Evolutionary conservation across 2,329 filamentous ascomycete genomes (phyloP).

Genomic region (Cryphonectria naterciae): DNA sequence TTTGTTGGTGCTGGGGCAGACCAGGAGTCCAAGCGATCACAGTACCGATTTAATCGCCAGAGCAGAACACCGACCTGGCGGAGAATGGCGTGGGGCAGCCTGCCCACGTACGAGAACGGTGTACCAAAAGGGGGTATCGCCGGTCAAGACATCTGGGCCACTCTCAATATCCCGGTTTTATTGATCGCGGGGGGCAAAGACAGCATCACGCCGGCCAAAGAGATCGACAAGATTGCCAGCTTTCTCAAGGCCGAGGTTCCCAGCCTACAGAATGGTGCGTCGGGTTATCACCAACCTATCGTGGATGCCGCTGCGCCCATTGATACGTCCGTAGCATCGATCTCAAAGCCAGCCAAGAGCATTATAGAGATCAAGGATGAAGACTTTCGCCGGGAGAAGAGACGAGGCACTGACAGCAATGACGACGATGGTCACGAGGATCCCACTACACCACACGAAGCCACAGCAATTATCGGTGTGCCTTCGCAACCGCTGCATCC

Average conservation of each 20-base stretch:
- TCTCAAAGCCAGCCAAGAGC: constrained; percentile 33
- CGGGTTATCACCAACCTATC: constrained; percentile 36
- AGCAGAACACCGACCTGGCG: constrained; percentile 82
- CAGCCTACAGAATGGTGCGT: constrained; percentile 26
- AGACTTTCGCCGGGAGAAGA: constrained; percentile 39
- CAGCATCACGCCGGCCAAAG: constrained; percentile 70
- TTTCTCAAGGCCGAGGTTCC: constrained; percentile 40
- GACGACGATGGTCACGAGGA: constrained; percentile 50
- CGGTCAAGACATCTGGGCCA: constrained; percentile 71
- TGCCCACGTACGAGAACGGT: constrained; percentile 63
- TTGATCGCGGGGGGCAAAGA: constrained; percentile 81
- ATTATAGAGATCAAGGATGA: constrained; percentile 46
- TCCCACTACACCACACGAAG: constrained; percentile 52
- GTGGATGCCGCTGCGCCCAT: constrained; percentile 55
- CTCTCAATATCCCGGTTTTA: constrained; percentile 73
- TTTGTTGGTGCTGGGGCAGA: constrained; percentile 74
- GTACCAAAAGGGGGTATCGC: constrained; percentile 67
- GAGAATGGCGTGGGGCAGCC: constrained; percentile 74
- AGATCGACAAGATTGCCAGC: constrained; percentile 68
- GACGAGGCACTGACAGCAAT: constrained; percentile 33
- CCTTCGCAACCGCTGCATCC: constrained; percentile 55
- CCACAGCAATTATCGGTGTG: constrained; percentile 42
- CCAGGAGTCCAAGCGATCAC: constrained; percentile 66
- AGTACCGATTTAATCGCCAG: constrained; percentile 78
- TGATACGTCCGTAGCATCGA: constrained; percentile 39